Percentiles rank a stretch among this genome's conserved stretches.
phyloP scores from a whole-genome alignment of 306 rosid genomes.

The Malus sieversii region DNA sequence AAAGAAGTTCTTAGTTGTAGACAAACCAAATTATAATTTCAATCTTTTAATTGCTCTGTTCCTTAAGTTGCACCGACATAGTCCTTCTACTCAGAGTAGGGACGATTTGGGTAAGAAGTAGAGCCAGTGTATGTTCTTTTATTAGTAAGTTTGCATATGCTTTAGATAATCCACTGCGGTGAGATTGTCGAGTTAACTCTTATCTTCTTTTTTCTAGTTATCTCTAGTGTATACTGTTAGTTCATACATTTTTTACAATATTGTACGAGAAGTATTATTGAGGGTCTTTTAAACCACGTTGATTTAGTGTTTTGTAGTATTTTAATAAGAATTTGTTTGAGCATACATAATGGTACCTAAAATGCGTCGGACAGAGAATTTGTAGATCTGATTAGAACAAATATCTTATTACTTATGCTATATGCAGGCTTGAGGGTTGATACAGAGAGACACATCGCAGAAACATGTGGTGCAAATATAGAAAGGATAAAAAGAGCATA shows the following conservation, averaged over 20 bases:
- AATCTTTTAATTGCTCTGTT: background rate
- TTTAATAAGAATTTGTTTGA: background rate
- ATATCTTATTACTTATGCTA: conserved; percentile 12
- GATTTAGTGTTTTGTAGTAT: background rate
- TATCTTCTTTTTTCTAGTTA: background rate
- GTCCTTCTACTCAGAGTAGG: background rate
- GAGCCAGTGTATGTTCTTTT: background rate
- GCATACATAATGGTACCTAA: background rate
- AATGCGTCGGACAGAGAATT: background rate
- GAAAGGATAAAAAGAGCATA: conserved; percentile 19
- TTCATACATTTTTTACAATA: too few relatives aligned
- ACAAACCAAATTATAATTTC: background rate
- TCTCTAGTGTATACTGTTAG: too few relatives aligned
- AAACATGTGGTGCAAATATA: conserved; percentile 51
- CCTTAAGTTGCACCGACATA: background rate
- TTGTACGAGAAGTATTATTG: too few relatives aligned
- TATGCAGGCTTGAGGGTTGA: conserved; percentile 66
- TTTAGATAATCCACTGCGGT: background rate
- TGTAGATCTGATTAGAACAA: background rate
- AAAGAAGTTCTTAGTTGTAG: background rate
- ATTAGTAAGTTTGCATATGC: background rate
- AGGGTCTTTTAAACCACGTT: background rate
- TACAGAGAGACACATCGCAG: conserved; percentile 45
- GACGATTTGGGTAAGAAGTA: background rate
- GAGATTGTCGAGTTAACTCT: background rate